Evolutionary conservation across 2,329 filamentous ascomycete species (phyloP).

Genomic region (Beauveria sp.): DNA sequence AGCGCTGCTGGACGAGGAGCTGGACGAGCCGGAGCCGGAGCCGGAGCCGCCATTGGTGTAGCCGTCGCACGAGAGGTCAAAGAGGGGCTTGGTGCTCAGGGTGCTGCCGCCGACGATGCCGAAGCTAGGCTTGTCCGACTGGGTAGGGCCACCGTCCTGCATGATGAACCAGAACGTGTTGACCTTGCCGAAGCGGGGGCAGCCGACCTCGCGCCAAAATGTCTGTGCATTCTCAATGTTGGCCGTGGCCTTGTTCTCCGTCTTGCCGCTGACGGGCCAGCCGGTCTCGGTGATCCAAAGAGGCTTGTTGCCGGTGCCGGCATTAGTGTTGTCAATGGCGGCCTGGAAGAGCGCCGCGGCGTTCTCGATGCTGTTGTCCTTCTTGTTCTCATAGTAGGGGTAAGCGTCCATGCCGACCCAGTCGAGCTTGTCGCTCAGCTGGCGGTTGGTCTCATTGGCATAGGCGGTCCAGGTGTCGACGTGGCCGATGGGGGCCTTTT

Average conservation of each 20-base stretch:
- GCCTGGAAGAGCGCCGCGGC: constrained; percentile 61
- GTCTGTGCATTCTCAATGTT: constrained; percentile 60
- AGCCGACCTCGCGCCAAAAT: constrained; percentile 78
- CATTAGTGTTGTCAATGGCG: constrained; percentile 53
- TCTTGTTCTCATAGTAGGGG: constrained; percentile 71
- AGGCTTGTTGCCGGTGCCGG: constrained; percentile 55
- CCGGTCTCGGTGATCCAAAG: constrained; percentile 88
- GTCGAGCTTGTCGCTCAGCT: constrained; percentile 62
- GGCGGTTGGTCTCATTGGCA: constrained; percentile 64
- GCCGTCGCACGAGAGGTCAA: constrained; percentile 52
- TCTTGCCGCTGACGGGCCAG: constrained; percentile 68
- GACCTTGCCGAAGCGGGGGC: constrained; percentile 55
- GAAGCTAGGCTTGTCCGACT: constrained; percentile 56
- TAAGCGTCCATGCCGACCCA: constrained; percentile 82
- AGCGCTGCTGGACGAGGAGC: constrained; percentile 11
- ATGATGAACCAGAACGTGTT: constrained; percentile 75
- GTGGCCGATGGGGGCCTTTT: constrained; percentile 61
- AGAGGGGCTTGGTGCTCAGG: constrained; percentile 48
- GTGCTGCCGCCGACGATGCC: constrained; percentile 52
- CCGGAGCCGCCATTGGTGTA: constrained; percentile 13
- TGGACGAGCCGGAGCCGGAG: constrained; percentile 3
- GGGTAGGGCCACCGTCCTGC: constrained; percentile 53
- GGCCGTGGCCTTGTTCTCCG: constrained; percentile 54
- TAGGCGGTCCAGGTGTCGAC: constrained; percentile 85
- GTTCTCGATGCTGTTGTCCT: constrained; percentile 57